Base-by-base conservation (phyloP, 768 basidiomycete genomes). In the Hortiboletus campestris region DNA sequence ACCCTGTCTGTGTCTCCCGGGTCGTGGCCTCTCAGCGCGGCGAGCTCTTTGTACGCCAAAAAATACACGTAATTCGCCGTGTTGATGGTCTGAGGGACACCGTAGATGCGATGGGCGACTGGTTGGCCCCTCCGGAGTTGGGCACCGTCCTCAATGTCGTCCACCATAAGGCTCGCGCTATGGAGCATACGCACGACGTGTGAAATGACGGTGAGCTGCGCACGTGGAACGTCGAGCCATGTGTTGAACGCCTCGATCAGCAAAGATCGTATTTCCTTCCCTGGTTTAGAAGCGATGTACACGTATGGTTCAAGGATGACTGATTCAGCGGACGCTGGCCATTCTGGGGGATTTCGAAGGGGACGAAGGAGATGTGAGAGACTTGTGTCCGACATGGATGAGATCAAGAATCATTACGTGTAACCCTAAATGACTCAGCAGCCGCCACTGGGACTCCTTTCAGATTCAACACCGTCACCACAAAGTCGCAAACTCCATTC, bases 21-120 rank as follows among this genome's bases (percentile, higher is more conserved):
- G 10, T 39, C 44, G 2, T 56, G 47, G 28, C 36, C 44, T 10
- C 70, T 63, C 22, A 70, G 31, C 22, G 47, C 60, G 0, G 70
- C 58, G 1, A 98, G 80, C 60, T 96, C 91, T 61, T 93, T 82
- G 68, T 88, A 94, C 0, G 95, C 96, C 41, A 93, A 82, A 66
- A 98, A 99, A 68, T 96, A 98, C 29, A 94, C 93, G 61, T 98
- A 98, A 67, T 97, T 98, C 0, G 96, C 96, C 0, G 89, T 86
- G 69, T 99, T 99, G 75, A 99, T 94, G 0, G 96, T 97, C 67
- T 98, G 96, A 0, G 96, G 93, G 3, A 97, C 75, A 2, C 96
- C 96, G 63, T 96, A 99, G 61, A 99, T 96, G 75, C 91, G 92
- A 75, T 99, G 95, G 0, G 92, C 84, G 22, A 95, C 65, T 80